Base-by-base conservation (phyloP, 495 filamentous ascomycete genomes). In the Hypoxylon rickii region DNA sequence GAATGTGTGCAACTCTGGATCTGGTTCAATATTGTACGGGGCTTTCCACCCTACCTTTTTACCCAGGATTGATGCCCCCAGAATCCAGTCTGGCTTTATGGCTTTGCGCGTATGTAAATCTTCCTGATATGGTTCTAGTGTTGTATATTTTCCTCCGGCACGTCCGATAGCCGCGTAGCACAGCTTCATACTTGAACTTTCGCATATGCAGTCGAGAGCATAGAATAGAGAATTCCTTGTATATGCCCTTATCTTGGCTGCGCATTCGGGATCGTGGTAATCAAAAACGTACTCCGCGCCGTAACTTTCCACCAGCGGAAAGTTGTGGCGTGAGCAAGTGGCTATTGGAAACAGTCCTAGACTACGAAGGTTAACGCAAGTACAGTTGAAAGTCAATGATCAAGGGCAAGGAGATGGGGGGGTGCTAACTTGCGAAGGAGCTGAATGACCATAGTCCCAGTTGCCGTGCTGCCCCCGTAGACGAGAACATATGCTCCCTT, bases 211-310 rank as follows among this genome's bases (percentile, higher is more conserved):
- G 50, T 78, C 73, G 6, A 78, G 47, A 2, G 58, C 69, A 31
- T 62, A 64, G 2, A 18, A 39, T 3, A 76, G 60, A 16, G 42
- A 31, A 39, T 72, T 72, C 3, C 57, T 38, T 5, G 72, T 76
- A 40, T 69, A 64, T 1, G 44, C 49, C 1, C 58, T 56, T 42
- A 77, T 76, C 11, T 70, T 70, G 2, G 31, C 59, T 5, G 58
- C 70, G 43, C 67, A 70, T 1, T 70, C 66, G 0, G 71, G 61
- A 0, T 62, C 64, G 3, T 71, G 65, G 58, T 86, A 85, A 63
- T 86, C 79, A 51, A 82, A 85, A 1, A 76, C 73, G n/a, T 68
- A 51, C 20, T 71, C 70, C 0, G 82, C 82, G 2, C 83, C 83
- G 17, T 75, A 76, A 1, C 50, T 64, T 19, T 69, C 64, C 8